phyloP scores from a whole-genome alignment of 2,329 filamentous ascomycete species.

The Gremmenia infestans region DNA sequence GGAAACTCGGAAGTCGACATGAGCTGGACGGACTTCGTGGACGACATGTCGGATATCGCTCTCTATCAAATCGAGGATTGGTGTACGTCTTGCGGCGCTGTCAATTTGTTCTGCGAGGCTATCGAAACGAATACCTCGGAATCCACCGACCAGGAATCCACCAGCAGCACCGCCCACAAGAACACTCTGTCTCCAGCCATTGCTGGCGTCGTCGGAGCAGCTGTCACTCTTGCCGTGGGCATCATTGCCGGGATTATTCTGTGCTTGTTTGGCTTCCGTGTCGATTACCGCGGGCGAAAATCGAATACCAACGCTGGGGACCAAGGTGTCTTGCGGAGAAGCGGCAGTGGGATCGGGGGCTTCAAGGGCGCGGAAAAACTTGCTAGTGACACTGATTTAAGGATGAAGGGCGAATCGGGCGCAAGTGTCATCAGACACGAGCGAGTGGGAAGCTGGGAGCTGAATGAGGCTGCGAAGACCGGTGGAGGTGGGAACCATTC shows the following conservation, averaged over 20 bases:
- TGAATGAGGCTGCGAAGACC: conserved; percentile 18
- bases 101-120: conserved; percentile 26
- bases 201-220: conserved; percentile 29
- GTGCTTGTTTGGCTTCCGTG: conserved; percentile 23
- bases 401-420: conserved; percentile 19
- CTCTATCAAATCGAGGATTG: conserved; percentile 22
- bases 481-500: not conserved
- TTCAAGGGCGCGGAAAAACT: conserved; percentile 31
- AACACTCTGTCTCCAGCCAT: conserved; percentile 14
- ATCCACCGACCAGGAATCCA: not conserved
- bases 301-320: conserved; percentile 1
- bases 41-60: conserved; percentile 20
- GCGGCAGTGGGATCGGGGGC: conserved; percentile 19
- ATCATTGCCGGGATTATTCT: conserved; percentile 12
- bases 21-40: conserved; percentile 26
- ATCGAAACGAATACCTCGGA: conserved; percentile 7
- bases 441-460: conserved; percentile 32
- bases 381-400: conserved; percentile 28
- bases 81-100: conserved; percentile 23
- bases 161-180: not conserved
- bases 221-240: conserved; percentile 19
- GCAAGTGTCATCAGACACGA: conserved; percentile 25
- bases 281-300: conserved; percentile 12
- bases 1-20: conserved; percentile 26
- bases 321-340: conserved; percentile 11